A percentile compares a stretch with the other conserved stretches of the same genome.
Conservation (phyloP, 495 filamentous ascomycete genomes). For the Hypoxylon perforatum region DNA sequence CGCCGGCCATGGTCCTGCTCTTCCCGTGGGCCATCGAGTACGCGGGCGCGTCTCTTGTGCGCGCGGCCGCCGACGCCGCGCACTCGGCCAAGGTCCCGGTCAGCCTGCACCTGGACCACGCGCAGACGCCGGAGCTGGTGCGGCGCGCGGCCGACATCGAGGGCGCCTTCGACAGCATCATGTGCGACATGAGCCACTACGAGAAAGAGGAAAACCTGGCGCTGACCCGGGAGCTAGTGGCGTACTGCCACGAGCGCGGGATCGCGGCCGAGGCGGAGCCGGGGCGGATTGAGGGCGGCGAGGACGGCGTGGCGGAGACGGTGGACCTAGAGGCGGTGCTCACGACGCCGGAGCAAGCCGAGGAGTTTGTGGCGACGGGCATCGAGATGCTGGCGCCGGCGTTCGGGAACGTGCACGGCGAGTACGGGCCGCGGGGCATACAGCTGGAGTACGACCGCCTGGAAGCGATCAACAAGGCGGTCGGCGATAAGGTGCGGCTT, state of each 20-base stretch:
- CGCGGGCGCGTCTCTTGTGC: constrained; percentile 67
- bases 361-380: constrained; percentile 80
- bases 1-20: constrained; percentile 83
- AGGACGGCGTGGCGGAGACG: constrained; percentile 84
- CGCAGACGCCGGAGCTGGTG: constrained; percentile 77
- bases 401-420: constrained; percentile 88
- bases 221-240: constrained; percentile 74
- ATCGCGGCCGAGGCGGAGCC: constrained; percentile 86
- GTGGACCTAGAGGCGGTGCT: constrained; percentile 76
- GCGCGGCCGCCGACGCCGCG: constrained; percentile 71
- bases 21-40: constrained; percentile 89
- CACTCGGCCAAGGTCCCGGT: constrained; percentile 75
- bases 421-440: constrained; percentile 80
- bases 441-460: constrained; percentile 79
- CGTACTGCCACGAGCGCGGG: constrained; percentile 77
- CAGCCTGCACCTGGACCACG: constrained; percentile 81
- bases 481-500: constrained; percentile 70
- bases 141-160: constrained; percentile 69
- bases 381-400: constrained; percentile 87
- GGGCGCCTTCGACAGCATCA: constrained; percentile 80
- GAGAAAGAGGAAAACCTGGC: constrained; percentile 83
- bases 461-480: constrained; percentile 68
- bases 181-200: constrained; percentile 86
- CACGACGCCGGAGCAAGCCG: constrained; percentile 81
- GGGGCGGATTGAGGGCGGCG: constrained; percentile 83